A percentile compares a stretch with the other conserved stretches of the same genome.
Conservation (phyloP, 306 rosid genomes). For the Castanea sativa region DNA sequence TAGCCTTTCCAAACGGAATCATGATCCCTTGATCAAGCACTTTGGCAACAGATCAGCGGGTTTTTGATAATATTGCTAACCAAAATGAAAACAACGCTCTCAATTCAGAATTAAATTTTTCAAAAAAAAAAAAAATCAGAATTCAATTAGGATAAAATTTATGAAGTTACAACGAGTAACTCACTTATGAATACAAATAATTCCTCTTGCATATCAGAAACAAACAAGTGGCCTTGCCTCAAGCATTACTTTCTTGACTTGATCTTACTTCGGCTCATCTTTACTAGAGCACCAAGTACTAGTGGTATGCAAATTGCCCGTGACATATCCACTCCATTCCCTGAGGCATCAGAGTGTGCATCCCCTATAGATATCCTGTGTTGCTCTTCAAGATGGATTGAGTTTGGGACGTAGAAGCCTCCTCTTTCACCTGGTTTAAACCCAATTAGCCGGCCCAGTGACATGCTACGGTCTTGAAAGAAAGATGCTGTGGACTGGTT, state of each 20-base stretch:
- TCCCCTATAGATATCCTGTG: slow-evolving; percentile 17
- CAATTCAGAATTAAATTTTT: background rate
- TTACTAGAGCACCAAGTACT: slow-evolving; percentile 40
- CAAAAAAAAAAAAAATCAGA: background rate
- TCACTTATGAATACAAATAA: slow-evolving; percentile 8
- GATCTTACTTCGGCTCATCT: slow-evolving; percentile 41
- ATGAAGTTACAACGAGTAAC: background rate
- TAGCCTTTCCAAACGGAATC: background rate
- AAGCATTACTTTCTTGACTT: slow-evolving; percentile 34
- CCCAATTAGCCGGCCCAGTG: slow-evolving; percentile 76
- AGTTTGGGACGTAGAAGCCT: slow-evolving; percentile 36
- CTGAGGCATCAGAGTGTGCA: slow-evolving; percentile 31
- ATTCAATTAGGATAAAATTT: background rate
- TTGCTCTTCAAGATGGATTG: slow-evolving; percentile 37
- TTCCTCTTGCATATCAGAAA: background rate
- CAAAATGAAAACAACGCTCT: background rate
- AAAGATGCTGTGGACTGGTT: slow-evolving; percentile 75
- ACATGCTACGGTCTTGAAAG: slow-evolving; percentile 71
- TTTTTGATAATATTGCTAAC: no score
- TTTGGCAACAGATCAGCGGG: background rate
- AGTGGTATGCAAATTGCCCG: slow-evolving; percentile 50
- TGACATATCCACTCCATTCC: slow-evolving; percentile 26
- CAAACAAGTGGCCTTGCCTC: slow-evolving; percentile 1
- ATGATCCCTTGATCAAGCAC: background rate
- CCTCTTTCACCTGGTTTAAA: slow-evolving; percentile 45